Percentiles rank a stretch among this genome's conserved stretches.
phyloP scores from a whole-genome alignment of 352 stramenopile genomes.

The Pythium rishiriense region DNA sequence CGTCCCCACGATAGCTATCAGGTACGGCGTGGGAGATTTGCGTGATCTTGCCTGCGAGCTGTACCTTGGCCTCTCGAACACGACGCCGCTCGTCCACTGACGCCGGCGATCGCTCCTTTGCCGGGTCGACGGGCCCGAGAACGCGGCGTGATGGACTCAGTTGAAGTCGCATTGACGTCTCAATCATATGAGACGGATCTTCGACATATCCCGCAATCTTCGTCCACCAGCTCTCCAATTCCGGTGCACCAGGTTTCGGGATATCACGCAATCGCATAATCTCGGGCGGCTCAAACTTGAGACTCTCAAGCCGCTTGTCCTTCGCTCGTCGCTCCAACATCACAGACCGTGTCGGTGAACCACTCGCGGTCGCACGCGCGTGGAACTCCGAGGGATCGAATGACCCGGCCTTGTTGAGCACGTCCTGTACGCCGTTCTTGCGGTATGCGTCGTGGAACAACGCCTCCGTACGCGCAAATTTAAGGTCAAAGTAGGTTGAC shows the following conservation, averaged over 20 bases:
- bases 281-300: constrained; percentile 57
- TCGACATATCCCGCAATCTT: constrained; percentile 54
- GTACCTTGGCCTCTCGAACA: constrained; percentile 33
- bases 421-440: constrained; percentile 48
- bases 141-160: constrained; percentile 31
- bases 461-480: constrained; percentile 46
- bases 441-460: constrained; percentile 53
- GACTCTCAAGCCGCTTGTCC: constrained; percentile 36
- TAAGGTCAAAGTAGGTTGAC: constrained; percentile 34
- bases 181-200: constrained; percentile 41
- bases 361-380: constrained; percentile 36
- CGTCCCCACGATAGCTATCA: constrained; percentile 28
- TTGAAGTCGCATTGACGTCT: constrained; percentile 51
- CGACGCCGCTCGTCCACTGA: constrained; percentile 41
- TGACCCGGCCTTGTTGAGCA: constrained; percentile 17
- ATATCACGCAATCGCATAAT: constrained; percentile 53
- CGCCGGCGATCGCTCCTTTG: constrained; percentile 37
- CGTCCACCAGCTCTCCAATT: constrained; percentile 63
- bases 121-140: constrained; percentile 46
- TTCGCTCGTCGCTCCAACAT: constrained; percentile 36
- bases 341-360: constrained; percentile 38
- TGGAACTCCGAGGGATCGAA: constrained; percentile 34
- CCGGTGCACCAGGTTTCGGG: constrained; percentile 34
- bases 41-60: constrained; percentile 51
- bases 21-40: constrained; percentile 36